phyloP scores from a whole-genome alignment of 371 early-diverging fungal species.

The Mortierella sp. region DNA sequence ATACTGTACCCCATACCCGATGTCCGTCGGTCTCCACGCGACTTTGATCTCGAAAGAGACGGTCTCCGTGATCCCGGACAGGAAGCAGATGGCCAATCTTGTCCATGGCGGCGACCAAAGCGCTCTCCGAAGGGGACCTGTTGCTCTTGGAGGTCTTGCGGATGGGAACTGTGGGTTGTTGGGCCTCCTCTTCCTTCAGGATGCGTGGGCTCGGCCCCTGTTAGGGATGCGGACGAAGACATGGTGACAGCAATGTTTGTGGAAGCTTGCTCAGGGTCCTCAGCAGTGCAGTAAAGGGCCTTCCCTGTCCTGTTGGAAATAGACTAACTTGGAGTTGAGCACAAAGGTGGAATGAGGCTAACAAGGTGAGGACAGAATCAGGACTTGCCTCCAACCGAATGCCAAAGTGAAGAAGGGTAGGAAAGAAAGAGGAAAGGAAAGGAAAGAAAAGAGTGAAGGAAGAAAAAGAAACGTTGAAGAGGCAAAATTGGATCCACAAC shows the following conservation, averaged over 20 bases:
- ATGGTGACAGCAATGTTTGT: background rate
- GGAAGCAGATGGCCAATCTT: conserved; percentile 30
- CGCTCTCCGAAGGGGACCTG: conserved; percentile 23
- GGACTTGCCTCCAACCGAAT: too few relatives aligned
- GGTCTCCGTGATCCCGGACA: conserved; percentile 15
- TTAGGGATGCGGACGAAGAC: background rate
- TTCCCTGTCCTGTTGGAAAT: too few relatives aligned
- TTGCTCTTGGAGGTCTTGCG: conserved; percentile 20
- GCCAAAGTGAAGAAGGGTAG: too few relatives aligned
- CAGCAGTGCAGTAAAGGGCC: too few relatives aligned
- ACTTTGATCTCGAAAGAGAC: conserved; percentile 27
- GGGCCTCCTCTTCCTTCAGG: background rate
- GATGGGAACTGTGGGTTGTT: background rate
- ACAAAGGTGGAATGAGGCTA: too few relatives aligned
- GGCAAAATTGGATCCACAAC: too few relatives aligned
- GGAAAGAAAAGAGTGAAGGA: too few relatives aligned
- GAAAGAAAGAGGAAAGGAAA: too few relatives aligned
- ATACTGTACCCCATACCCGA: conserved; percentile 20
- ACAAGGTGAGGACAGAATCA: too few relatives aligned
- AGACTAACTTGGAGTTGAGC: too few relatives aligned
- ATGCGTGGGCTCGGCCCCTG: conserved; percentile 1
- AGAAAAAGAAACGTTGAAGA: too few relatives aligned
- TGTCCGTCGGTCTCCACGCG: conserved; percentile 13
- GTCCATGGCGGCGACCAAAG: conserved; percentile 49
- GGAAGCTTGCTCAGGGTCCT: background rate